These are phyloP conservation scores for Penicillium sp. DNA, from an alignment of 2,329 filamentous ascomycete species.

Conservation along the genomic window DNA sequence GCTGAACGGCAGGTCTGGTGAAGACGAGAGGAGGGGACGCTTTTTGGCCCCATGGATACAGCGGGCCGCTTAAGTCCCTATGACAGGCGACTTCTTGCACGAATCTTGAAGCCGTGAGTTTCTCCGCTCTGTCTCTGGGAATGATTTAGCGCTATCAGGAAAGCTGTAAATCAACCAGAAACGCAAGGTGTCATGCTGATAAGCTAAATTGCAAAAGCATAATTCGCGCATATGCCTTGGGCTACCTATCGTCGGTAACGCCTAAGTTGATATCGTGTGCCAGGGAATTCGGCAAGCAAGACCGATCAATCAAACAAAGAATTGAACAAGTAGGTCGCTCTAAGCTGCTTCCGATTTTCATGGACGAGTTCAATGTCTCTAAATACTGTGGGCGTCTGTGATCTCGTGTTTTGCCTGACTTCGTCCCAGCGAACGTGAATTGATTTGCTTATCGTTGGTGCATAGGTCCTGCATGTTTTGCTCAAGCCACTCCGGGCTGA, in stretches of 20 bases:
- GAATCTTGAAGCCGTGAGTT: conserved; percentile 32
- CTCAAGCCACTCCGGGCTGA: conserved; percentile 38
- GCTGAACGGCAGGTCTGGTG: too few relatives aligned
- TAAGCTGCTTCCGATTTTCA: too few relatives aligned
- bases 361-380: too few relatives aligned
- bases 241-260: conserved; percentile 44
- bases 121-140: conserved; percentile 1
- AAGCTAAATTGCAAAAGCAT: conserved; percentile 23
- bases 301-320: conserved; percentile 29
- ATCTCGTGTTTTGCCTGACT: too few relatives aligned
- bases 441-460: too few relatives aligned
- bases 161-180: neutral
- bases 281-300: conserved; percentile 28
- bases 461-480: conserved; percentile 36
- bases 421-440: too few relatives aligned
- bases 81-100: conserved; percentile 18
- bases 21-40: too few relatives aligned
- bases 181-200: conserved; percentile 5
- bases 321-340: conserved; percentile 31
- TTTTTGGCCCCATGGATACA: conserved; percentile 23
- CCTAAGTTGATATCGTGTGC: conserved; percentile 41
- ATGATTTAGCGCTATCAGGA: neutral
- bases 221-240: conserved; percentile 44
- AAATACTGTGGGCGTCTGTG: too few relatives aligned
- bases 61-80: conserved; percentile 16